Base-by-base conservation (phyloP, 106 monocot species). In the Phalaenopsis aphrodite region DNA sequence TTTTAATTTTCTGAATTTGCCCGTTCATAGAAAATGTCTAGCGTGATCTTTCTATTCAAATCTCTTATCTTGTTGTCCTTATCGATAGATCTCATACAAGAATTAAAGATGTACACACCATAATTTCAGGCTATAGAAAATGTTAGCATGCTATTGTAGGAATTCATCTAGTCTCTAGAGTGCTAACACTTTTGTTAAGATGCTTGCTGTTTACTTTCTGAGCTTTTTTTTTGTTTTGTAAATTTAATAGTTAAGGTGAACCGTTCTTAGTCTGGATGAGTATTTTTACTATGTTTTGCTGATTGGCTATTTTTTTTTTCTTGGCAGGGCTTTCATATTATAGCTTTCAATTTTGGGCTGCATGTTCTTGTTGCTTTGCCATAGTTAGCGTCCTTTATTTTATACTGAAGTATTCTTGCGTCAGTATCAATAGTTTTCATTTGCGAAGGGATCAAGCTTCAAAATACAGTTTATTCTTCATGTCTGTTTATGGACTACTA, bases 321-420 rank as follows among this genome's bases (percentile, higher is more conserved):
- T 84, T 48, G 12, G 56, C 89, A 94, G 98, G 92, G 73, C 30
- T 86, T 72, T 64, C 79, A 55, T 81, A 87, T 79, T 76, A 87
- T 66, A 79, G 81, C 41, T 71, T 91, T 81, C 93, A 91, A 78
- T 99, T 88, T 81, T 99, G 99, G 99, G 84, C 85, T 43, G 87
- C 69, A 2, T 88, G 87, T 47, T 78, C 88, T n/a, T 80, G 93
- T 84, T 93, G 93, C 82, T 84, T 91, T 79, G 83, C 88, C 49
- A 84, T 92, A 67, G 83, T 98, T 72, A 37, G 91, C 12, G 88
- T 89, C 82, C 49, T 98, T 47, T 73, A 56, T 80, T 80, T 74
- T 42, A 56, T 75, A 64, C 75, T 88, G 38, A 82, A 67, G 30
- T 49, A 83, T 56, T 85, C 85, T 75, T 52, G 46, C 73, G 78